A percentile compares a stretch with the other conserved stretches of the same genome.
Evolutionary conservation across 2,329 filamentous ascomycete genomes (phyloP).

Genomic region (Geoglossum cookeanum): DNA sequence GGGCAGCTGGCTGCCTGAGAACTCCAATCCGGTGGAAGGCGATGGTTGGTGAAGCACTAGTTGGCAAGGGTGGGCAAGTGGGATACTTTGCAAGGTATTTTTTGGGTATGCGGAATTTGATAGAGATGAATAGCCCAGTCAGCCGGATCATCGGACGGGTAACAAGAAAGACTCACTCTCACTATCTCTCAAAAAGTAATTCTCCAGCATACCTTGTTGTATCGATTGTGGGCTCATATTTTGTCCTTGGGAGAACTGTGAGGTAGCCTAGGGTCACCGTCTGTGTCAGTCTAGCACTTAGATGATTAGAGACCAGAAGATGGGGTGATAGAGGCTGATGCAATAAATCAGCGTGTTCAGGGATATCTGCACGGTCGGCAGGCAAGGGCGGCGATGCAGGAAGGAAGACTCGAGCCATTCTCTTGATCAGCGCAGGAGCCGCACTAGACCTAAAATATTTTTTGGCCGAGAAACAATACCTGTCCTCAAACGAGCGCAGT

Average conservation of each 20-base stretch:
- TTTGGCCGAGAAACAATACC: background rate
- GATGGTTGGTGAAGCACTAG: background rate
- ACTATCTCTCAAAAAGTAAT: background rate
- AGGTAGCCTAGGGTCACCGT: background rate
- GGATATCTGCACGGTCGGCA: background rate
- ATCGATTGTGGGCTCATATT: background rate
- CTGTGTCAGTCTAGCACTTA: too few relatives aligned
- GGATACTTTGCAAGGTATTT: background rate
- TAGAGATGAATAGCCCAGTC: background rate
- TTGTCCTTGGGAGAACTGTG: background rate
- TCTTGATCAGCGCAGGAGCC: background rate
- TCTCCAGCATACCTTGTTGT: background rate
- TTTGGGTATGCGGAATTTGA: background rate
- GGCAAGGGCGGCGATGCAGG: background rate
- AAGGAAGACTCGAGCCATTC: background rate
- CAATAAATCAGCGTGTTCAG: background rate
- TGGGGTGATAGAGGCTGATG: background rate
- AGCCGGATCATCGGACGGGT: background rate
- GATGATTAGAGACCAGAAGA: background rate
- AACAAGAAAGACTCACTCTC: background rate
- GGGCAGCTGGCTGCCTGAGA: background rate
- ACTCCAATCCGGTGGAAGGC: background rate
- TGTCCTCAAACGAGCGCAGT: background rate
- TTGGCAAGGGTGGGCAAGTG: background rate
- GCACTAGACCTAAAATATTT: background rate